These are phyloP conservation scores for Lactarius deliciosus DNA, from an alignment of 768 basidiomycete species.

Conservation along the genomic window DNA sequence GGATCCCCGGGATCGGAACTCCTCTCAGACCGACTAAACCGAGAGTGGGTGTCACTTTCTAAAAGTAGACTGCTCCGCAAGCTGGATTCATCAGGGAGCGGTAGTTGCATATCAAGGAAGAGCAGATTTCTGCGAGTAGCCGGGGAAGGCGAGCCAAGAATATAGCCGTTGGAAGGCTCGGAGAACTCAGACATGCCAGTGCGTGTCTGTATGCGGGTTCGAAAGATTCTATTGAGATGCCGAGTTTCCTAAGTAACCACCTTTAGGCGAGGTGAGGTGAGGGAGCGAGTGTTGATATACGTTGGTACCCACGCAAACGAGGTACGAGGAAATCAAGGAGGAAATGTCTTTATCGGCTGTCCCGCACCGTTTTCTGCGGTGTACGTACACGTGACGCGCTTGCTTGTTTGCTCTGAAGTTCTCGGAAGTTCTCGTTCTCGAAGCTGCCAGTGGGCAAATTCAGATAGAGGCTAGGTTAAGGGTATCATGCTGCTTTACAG, in stretches of 20 bases:
- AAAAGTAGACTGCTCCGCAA: not conserved
- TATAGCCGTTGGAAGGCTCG: not conserved
- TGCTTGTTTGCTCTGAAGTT: no score
- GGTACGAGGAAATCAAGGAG: no score
- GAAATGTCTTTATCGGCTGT: no score
- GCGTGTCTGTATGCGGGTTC: slow-evolving; percentile 1
- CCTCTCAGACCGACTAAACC: not conserved
- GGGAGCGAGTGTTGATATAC: not conserved
- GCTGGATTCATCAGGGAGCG: not conserved
- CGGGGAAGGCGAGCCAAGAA: not conserved
- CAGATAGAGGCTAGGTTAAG: not conserved
- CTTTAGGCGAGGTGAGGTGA: not conserved
- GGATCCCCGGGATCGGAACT: not conserved
- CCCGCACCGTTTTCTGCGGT: not conserved
- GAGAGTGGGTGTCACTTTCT: not conserved
- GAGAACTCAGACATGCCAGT: not conserved
- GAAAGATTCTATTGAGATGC: not conserved
- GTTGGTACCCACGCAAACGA: no score
- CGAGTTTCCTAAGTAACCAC: not conserved
- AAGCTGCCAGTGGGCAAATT: not conserved
- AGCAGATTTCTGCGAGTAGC: not conserved
- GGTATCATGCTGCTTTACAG: not conserved
- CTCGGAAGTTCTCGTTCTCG: no score
- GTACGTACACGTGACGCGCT: not conserved
- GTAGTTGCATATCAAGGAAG: not conserved